phyloP scores from a whole-genome alignment of 495 filamentous ascomycete species.

The Xylaria longipes region DNA sequence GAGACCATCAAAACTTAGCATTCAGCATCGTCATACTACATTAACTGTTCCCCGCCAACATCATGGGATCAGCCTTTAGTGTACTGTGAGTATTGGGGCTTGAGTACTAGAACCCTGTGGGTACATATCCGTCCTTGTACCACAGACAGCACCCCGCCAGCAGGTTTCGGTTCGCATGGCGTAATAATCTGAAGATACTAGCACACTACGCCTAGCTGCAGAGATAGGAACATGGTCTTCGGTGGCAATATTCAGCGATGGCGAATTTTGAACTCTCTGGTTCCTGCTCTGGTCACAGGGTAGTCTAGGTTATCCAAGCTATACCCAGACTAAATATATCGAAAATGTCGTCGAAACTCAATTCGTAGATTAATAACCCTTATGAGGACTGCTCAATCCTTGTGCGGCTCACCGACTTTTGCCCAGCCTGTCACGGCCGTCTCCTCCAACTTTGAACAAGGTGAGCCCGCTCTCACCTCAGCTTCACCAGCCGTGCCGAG shows the following conservation, averaged over 20 bases:
- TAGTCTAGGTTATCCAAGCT: background rate
- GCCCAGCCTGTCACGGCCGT: conserved; percentile 28
- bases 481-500: conserved; percentile 6
- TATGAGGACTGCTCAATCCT: conserved; percentile 27
- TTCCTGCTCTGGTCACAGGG: background rate
- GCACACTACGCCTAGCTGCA: background rate
- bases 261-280: background rate
- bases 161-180: conserved; percentile 12
- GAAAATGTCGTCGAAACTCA: conserved; percentile 10
- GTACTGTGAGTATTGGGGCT: background rate
- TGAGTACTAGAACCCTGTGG: conserved; percentile 1
- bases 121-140: background rate
- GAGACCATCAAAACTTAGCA: background rate
- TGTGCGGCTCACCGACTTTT: conserved; percentile 44
- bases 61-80: background rate
- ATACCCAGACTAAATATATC: background rate
- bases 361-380: background rate
- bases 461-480: conserved; percentile 33
- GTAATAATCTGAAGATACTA: conserved; percentile 1
- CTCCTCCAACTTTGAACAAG: conserved; percentile 24
- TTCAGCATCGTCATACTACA: background rate
- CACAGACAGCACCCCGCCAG: background rate
- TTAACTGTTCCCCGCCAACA: background rate
- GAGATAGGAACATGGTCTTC: conserved; percentile 24
- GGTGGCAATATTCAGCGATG: conserved; percentile 28